A percentile compares a stretch with the other conserved stretches of the same genome.
Conservation (phyloP, 73 alveolate species). For the Tetrahymena malaccensis region DNA sequence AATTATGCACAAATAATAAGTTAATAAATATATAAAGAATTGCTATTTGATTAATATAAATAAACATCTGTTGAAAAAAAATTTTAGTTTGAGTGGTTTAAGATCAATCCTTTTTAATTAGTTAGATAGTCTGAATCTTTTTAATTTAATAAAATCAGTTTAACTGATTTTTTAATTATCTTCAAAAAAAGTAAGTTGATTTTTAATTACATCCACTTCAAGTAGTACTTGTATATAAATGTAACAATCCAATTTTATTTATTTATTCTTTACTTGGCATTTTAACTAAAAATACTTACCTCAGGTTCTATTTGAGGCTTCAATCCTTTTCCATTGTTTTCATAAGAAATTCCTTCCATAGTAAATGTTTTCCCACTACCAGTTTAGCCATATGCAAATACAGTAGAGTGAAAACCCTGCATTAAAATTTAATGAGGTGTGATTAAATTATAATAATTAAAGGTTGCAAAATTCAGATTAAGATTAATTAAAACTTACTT, state of each 20-base stretch:
- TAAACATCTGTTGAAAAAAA: not conserved
- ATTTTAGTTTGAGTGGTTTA: not conserved
- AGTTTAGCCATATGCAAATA: conserved; percentile 93
- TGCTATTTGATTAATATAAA: not conserved
- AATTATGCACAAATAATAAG: not conserved
- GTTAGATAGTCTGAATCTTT: not conserved
- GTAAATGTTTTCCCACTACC: conserved; percentile 95
- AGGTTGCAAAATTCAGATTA: not conserved
- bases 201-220: not conserved
- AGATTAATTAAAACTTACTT: conserved; percentile 24
- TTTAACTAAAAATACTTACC: not conserved
- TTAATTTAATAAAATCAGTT: not conserved
- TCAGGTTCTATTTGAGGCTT: not conserved
- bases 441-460: too few species aligned
- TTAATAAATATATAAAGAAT: not conserved
- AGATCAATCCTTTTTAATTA: not conserved
- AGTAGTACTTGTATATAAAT: not conserved
- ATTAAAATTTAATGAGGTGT: not conserved
- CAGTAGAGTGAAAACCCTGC: conserved; percentile 77
- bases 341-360: conserved; percentile 74
- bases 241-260: not conserved
- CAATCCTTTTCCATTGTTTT: not conserved
- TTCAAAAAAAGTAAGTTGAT: not conserved
- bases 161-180: not conserved
- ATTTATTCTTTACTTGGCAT: too few species aligned